Evolutionary conservation across 2,329 filamentous ascomycete genomes (phyloP), one percentile per base, ranked within the genome.

Genomic region (Penicillium verrucosum): DNA sequence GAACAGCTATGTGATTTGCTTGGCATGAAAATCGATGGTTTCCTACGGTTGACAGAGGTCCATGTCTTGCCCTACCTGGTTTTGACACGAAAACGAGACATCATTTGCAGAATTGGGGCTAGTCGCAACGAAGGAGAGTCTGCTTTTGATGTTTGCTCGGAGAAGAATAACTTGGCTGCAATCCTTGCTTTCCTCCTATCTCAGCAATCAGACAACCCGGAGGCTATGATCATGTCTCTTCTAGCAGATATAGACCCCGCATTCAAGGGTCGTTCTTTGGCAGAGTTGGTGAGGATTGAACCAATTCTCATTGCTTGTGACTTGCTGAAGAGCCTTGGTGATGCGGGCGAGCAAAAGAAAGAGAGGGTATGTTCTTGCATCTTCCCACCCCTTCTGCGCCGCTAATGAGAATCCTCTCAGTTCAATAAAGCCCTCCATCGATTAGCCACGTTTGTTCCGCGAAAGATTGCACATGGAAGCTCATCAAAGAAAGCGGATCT

Each of bases 11-110:
- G 92, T 25, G 91, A 96, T 61, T 75, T 97, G 30, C 80, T 97
- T 37, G 86, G 87, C 50, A 87, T 91, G 68, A 88, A 85, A 38
- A 82, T 95, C 9, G 81, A 86, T 42, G 85, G 89, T 51, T 85
- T 97, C 43, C 80, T 97, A 10, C 75, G 88, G 14, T 75, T 88
- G 18, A 89, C 93, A 9, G 92, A 97, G 70, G 81, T 85, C 14
- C 85, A 94, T 65, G 92, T 92, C 8, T 74, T 99, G 9, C 94
- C 95, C 1, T 92, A 90, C 75, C 81, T 99, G 18, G 89, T 99
- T 3, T 78, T 96, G 38, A 87, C 85, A 41, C 89, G 88, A 68
- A 88, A 88, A 65, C 82, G 81, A 56, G 90, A 96, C 56, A 82
- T 95, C 16, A 87, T 99, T 40, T 83, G 88, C 65, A 88, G 87